These are phyloP conservation scores for Ogataea pini DNA, from an alignment of 805 yeast genomes.

Conservation along the genomic window DNA sequence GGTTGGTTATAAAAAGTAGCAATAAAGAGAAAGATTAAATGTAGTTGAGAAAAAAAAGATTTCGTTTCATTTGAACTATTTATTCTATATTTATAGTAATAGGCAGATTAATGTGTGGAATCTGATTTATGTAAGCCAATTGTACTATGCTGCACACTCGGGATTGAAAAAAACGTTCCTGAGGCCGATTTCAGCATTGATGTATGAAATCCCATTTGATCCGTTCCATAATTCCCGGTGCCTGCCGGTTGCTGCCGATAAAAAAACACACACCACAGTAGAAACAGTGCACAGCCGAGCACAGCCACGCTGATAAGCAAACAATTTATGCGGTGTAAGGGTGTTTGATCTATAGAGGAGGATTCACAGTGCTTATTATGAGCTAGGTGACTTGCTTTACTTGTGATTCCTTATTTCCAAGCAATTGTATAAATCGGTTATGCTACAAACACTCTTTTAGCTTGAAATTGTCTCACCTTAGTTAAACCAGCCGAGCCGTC, in stretches of 20 bases:
- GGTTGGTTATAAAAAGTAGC: background rate
- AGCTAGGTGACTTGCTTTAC: too few species aligned
- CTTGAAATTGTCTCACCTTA: too few species aligned
- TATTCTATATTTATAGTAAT: background rate
- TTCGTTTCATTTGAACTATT: background rate
- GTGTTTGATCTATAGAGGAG: too few species aligned
- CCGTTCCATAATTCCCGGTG: conserved; percentile 2
- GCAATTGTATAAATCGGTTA: too few species aligned
- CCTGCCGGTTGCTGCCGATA: conserved; percentile 7
- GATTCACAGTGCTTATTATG: too few species aligned
- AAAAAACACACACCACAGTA: too few species aligned
- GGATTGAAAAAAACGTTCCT: background rate
- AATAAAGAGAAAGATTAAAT: background rate
- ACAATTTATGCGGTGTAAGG: too few species aligned
- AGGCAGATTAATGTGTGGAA: background rate
- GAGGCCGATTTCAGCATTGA: background rate
- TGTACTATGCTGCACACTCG: background rate
- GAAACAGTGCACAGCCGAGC: too few species aligned
- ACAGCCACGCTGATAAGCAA: conserved; percentile 13
- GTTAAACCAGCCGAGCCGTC: too few species aligned
- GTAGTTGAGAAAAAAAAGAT: background rate
- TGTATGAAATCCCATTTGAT: background rate
- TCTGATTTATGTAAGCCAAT: background rate
- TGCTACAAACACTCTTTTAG: too few species aligned
- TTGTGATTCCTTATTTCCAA: too few species aligned